Conservation (phyloP, 2,329 filamentous ascomycete species). For the Xylaria sp. region DNA sequence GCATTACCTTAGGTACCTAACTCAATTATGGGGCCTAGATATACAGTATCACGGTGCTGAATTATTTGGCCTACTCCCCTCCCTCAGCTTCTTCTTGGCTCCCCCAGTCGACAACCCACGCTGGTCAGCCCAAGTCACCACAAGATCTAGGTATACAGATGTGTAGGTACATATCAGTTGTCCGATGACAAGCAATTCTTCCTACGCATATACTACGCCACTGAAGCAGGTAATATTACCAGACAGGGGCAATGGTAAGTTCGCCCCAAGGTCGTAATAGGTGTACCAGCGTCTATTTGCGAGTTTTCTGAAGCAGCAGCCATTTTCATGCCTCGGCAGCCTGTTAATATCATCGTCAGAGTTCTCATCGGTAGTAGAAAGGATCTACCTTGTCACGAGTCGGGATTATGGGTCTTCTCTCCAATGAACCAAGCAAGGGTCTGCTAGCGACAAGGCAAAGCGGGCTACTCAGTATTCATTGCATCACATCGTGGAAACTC, state of each 20-base stretch:
- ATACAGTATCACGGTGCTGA: not conserved
- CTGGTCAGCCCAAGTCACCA: conserved; percentile 3
- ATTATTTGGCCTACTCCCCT: conserved; percentile 15
- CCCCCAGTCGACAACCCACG: not conserved
- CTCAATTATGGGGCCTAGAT: not conserved
- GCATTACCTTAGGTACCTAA: not conserved
- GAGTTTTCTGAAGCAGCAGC: not conserved
- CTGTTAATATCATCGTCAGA: not conserved
- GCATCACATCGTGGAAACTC: conserved; percentile 43
- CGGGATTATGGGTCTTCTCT: conserved; percentile 30
- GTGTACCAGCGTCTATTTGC: not conserved
- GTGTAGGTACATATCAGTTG: not conserved
- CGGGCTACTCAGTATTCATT: not conserved
- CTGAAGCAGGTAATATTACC: not conserved
- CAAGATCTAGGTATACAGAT: not conserved
- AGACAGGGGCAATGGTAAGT: no score
- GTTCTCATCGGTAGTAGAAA: conserved; percentile 12
- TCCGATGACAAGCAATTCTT: not conserved
- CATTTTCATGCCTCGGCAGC: not conserved
- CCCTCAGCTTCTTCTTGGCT: conserved; percentile 31
- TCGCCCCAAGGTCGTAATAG: not conserved
- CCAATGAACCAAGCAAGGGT: conserved; percentile 3
- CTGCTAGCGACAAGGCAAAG: conserved; percentile 13
- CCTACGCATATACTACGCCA: not conserved
- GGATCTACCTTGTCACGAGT: conserved; percentile 36